Conservation (phyloP, 2,329 filamentous ascomycete species). For the Fusarium caatingaense region DNA sequence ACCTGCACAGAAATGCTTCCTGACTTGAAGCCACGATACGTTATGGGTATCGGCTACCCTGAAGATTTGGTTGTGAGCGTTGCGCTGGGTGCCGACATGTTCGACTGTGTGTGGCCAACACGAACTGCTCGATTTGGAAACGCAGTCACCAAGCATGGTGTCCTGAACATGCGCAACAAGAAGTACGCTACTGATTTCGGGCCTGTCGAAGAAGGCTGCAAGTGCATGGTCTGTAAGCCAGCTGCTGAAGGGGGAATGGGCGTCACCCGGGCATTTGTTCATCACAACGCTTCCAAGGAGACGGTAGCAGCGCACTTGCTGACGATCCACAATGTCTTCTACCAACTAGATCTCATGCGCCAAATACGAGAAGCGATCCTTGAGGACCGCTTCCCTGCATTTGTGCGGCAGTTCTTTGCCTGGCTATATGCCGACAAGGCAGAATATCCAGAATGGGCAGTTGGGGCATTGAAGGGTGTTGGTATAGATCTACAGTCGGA, state of each 20-base stretch:
- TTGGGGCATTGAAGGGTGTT: conserved; percentile 81
- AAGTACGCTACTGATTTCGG: conserved; percentile 82
- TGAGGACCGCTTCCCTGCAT: conserved; percentile 82
- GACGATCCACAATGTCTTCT: conserved; percentile 96
- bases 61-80: conserved; percentile 95
- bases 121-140: conserved; percentile 96
- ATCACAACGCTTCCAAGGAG: conserved; percentile 94
- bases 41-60: conserved; percentile 98
- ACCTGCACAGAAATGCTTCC: conserved; percentile 88
- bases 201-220: conserved; percentile 85
- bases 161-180: conserved; percentile 85
- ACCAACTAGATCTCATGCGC: conserved; percentile 86
- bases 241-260: conserved; percentile 76
- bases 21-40: conserved; percentile 93
- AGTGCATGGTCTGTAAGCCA: conserved; percentile 80
- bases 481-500: conserved; percentile 70
- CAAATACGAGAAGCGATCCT: conserved; percentile 80
- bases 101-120: conserved; percentile 99
- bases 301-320: conserved; percentile 87
- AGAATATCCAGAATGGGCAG: conserved; percentile 85
- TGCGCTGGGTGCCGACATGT: conserved; percentile 97
- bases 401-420: conserved; percentile 81
- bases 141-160: conserved; percentile 82
- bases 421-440: conserved; percentile 71
- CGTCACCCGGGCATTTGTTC: conserved; percentile 87